A percentile compares a stretch with the other conserved stretches of the same genome.
Evolutionary conservation across 2,329 filamentous ascomycete genomes (phyloP).

Genomic region (Thielaviopsis musarum): DNA sequence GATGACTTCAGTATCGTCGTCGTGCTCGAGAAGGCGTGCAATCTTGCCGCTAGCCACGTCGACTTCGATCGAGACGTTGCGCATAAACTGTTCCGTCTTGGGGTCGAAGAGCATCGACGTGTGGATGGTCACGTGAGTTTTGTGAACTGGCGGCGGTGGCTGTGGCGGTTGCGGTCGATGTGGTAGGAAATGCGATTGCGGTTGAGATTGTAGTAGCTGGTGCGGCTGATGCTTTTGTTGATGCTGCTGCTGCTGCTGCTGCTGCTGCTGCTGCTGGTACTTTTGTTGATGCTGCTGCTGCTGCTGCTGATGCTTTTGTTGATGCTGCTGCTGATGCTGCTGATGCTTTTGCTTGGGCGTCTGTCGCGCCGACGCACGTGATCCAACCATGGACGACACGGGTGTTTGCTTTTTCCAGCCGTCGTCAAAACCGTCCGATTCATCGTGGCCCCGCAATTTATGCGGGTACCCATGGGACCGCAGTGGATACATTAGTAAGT

Average conservation of each 20-base stretch:
- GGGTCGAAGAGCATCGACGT: slow-evolving; percentile 31
- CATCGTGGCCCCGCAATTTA: too few relatives aligned
- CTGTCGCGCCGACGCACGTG: not conserved
- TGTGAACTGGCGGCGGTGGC: not conserved
- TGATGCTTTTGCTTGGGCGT: not conserved
- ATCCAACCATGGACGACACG: not conserved
- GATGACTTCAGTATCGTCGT: slow-evolving; percentile 15
- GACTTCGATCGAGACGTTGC: slow-evolving; percentile 27
- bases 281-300: too few relatives aligned
- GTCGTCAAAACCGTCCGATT: not conserved
- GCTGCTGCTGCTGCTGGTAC: not conserved
- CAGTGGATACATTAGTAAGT: too few relatives aligned
- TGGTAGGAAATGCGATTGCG: not conserved
- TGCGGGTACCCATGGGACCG: not conserved
- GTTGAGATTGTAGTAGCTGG: not conserved
- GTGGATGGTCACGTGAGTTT: slow-evolving; percentile 21
- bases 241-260: not conserved
- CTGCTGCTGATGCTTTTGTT: not conserved
- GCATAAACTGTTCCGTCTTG: slow-evolving; percentile 23
- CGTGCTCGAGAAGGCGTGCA: slow-evolving; percentile 18
- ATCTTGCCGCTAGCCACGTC: slow-evolving; percentile 25
- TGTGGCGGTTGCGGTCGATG: not conserved
- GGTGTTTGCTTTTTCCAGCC: not conserved
- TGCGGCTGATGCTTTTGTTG: not conserved
- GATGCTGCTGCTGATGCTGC: not conserved